Evolutionary conservation across 495 filamentous ascomycete genomes (phyloP).

Genomic region (Penicillium alfredii): DNA sequence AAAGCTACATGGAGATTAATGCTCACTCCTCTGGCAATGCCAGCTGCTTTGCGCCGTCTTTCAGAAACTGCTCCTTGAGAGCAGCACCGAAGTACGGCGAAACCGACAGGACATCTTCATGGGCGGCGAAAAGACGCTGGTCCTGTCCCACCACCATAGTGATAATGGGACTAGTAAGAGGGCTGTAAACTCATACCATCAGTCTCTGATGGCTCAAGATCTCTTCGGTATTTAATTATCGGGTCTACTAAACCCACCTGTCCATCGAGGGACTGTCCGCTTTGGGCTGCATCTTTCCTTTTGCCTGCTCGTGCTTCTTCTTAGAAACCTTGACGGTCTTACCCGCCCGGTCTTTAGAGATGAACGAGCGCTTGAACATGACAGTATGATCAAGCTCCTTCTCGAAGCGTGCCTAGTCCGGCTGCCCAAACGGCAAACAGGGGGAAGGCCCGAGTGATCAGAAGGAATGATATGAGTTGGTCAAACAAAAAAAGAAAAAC

Average conservation of each 20-base stretch:
- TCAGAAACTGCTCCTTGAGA: constrained; percentile 52
- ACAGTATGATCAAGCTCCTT: too few relatives aligned
- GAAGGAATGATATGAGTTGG: constrained; percentile 35
- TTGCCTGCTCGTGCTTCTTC: constrained; percentile 66
- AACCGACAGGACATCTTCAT: constrained; percentile 58
- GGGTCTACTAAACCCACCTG: constrained; percentile 30
- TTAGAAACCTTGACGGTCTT: constrained; percentile 70
- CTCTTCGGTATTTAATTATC: constrained; percentile 11
- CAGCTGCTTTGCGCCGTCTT: constrained; percentile 49
- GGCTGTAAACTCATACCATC: constrained; percentile 32
- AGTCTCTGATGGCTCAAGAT: constrained; percentile 21
- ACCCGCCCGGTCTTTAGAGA: constrained; percentile 65
- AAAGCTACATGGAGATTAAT: background rate
- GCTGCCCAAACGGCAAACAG: too few relatives aligned
- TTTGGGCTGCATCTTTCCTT: constrained; percentile 68
- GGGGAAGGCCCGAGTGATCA: constrained; percentile 22
- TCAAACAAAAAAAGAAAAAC: constrained; percentile 25
- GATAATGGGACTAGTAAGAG: constrained; percentile 70
- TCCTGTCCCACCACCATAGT: constrained; percentile 76
- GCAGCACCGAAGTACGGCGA: constrained; percentile 54
- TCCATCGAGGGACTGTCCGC: constrained; percentile 48
- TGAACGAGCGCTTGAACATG: constrained; percentile 85
- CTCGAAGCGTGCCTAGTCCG: too few relatives aligned
- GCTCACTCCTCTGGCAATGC: constrained; percentile 53
- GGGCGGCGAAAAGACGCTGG: constrained; percentile 69